Percentiles rank a stretch among this genome's conserved stretches.
These are phyloP conservation scores for Mychonastes homosphaera DNA, from an alignment of 139 green algal species.

Conservation along the genomic window DNA sequence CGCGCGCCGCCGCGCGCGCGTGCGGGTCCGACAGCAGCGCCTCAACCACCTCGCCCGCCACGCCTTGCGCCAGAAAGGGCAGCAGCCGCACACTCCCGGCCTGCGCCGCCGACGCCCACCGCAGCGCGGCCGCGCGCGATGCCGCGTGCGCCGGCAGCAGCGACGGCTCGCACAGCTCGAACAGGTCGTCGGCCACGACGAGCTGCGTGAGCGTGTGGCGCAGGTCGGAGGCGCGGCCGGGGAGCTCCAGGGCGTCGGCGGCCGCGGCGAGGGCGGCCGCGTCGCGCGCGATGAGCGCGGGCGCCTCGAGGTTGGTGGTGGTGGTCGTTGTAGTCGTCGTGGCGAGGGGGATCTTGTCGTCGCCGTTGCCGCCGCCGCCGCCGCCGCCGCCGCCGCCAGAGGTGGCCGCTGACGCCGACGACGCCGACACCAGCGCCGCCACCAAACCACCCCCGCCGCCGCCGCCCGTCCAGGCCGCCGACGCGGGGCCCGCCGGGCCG, in stretches of 20 bases:
- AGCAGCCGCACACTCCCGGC: constrained; percentile 50
- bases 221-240: constrained; percentile 30
- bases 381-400: neutral
- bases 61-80: constrained; percentile 26
- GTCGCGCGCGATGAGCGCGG: constrained; percentile 19
- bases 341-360: neutral
- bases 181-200: constrained; percentile 49
- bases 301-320: neutral
- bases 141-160: constrained; percentile 19
- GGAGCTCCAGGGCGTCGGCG: constrained; percentile 16
- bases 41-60: constrained; percentile 3
- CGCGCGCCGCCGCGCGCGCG: neutral
- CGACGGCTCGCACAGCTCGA: constrained; percentile 25
- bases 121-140: constrained; percentile 33
- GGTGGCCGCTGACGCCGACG: neutral
- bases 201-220: constrained; percentile 38
- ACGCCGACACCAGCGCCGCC: neutral
- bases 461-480: neutral
- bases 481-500: neutral
- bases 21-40: too few species aligned
- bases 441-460: neutral
- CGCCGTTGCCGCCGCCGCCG: neutral
- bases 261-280: constrained; percentile 14
- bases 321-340: neutral
- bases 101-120: constrained; percentile 43